Evolutionary conservation across 495 filamentous ascomycete species (phyloP).

Genomic region (Tuber borchii): DNA sequence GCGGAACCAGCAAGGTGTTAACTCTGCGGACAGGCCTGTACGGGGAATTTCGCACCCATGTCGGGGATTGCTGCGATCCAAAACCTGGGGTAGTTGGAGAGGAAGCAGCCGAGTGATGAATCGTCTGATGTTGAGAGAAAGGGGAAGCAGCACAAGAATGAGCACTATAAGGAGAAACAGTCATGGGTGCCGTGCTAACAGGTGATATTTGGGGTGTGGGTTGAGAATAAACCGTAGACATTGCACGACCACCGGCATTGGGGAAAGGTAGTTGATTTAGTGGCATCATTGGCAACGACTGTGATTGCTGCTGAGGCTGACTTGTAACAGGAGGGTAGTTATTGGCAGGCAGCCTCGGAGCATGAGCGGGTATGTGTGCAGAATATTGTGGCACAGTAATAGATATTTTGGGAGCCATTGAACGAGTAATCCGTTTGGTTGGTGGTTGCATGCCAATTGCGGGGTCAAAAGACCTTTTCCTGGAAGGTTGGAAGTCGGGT

Average conservation of each 20-base stretch:
- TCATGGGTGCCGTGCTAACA: conserved; percentile 41
- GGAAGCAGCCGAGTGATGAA: conserved; percentile 48
- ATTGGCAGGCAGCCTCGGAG: conserved; percentile 30
- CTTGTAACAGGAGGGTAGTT: conserved; percentile 22
- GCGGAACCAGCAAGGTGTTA: conserved; percentile 80
- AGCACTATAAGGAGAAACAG: conserved; percentile 37
- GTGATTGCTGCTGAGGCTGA: conserved; percentile 45
- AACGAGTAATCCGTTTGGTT: conserved; percentile 37
- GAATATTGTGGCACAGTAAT: conserved; percentile 37
- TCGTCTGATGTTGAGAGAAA: conserved; percentile 52
- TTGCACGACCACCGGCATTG: conserved; percentile 47
- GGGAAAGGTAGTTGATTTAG: conserved; percentile 49
- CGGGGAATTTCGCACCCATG: conserved; percentile 60
- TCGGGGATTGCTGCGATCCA: conserved; percentile 50
- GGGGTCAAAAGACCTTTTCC: conserved; percentile 39
- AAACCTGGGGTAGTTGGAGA: conserved; percentile 46
- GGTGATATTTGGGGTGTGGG: conserved; percentile 48
- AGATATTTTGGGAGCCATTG: conserved; percentile 37
- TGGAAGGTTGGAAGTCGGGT: conserved; percentile 36
- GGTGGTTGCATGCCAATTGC: conserved; percentile 39
- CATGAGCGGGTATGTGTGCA: conserved; percentile 22
- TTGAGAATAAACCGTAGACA: conserved; percentile 57
- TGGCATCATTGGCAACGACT: conserved; percentile 39
- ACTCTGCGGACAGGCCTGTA: conserved; percentile 87
- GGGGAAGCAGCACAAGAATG: conserved; percentile 47